Conservation (phyloP, 2,329 filamentous ascomycete species). For the Amesomyces nigricolor region DNA sequence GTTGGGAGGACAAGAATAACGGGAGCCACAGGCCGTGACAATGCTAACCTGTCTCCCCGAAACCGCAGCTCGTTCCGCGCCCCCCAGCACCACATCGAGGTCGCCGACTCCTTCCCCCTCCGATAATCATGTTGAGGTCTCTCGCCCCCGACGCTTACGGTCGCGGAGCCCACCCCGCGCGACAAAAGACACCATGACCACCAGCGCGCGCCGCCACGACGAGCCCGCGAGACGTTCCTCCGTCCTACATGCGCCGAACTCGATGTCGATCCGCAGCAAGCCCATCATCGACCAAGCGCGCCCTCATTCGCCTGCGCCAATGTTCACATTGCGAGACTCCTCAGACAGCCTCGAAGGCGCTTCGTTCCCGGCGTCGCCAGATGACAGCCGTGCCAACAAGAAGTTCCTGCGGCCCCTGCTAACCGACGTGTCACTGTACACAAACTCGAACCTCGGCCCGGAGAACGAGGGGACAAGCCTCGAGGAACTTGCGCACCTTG, state of each 20-base stretch:
- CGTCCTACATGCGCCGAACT: slow-evolving; percentile 34
- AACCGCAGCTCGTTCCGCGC: slow-evolving; percentile 45
- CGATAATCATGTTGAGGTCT: slow-evolving; percentile 45
- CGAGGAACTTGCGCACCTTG: slow-evolving; percentile 71
- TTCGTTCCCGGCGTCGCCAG: slow-evolving; percentile 32
- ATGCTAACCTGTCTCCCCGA: slow-evolving; percentile 19
- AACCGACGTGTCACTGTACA: slow-evolving; percentile 61
- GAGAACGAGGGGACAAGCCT: slow-evolving; percentile 64
- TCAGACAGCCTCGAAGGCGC: slow-evolving; percentile 24
- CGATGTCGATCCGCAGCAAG: slow-evolving; percentile 39
- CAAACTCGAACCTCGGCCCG: slow-evolving; percentile 53
- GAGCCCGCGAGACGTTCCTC: slow-evolving; percentile 38
- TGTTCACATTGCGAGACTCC: slow-evolving; percentile 22
- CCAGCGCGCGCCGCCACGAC: slow-evolving; percentile 41
- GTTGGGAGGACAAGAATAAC: slow-evolving; percentile 33
- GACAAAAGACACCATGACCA: slow-evolving; percentile 38
- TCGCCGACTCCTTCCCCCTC: slow-evolving; percentile 49
- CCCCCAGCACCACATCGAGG: slow-evolving; percentile 46
- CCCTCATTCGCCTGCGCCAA: slow-evolving; percentile 28
- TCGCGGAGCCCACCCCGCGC: slow-evolving; percentile 52
- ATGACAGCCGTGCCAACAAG: slow-evolving; percentile 40
- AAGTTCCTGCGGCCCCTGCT: slow-evolving; percentile 52
- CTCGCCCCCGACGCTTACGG: slow-evolving; percentile 45
- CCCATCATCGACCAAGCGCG: slow-evolving; percentile 45
- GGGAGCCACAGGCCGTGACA: slow-evolving; percentile 9